Evolutionary conservation across 306 rosid species (phyloP), one percentile per base, ranked within the genome.

Genomic region (Sindora glabra): DNA sequence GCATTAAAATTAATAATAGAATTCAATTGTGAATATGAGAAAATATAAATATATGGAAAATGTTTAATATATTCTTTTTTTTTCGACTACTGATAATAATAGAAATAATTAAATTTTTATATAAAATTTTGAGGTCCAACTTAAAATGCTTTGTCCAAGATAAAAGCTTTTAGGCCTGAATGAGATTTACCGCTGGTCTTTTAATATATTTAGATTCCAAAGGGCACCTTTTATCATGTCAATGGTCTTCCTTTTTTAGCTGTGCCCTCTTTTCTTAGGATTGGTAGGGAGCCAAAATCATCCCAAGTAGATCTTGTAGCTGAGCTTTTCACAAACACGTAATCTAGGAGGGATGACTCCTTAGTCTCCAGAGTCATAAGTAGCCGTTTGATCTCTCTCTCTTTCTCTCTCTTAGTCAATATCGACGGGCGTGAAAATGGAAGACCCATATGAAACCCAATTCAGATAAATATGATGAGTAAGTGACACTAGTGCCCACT

Each of bases 311-410:
- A 89, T 85, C 21, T 79, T 68, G 75, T 64, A 77, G 82, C 76
- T 55, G 39, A 70, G 78, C 86, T 83, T 85, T 87, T 83, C 38
- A 65, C 77, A 2, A 77, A 89, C 91, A 86, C 74, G 70, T 60
- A 71, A 83, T 85, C 86, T 76, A 62, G 39, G 53, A 70, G 70
- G 65, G 69, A 68, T 72, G 80, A 79, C 74, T 81, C 78, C 70
- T 75, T 64, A 76, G 79, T 83, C 96, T 83, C 70, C 81, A 29
- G 62, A 54, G 76, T 72, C 74, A 88, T 85, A 83, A 87, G 81
- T 85, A 70, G 58, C 29, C 47, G 47, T 70, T 83, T 79, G 59
- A 52, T 81, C 34, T 74, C 73, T 58, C 64, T 33, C 62, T 54
- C 76, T 75, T 29, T 37, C 77, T 64, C 81, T 51, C 71, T 29